Conservation (phyloP, 2,329 filamentous ascomycete species). For the Mollisiaceae sp. region DNA sequence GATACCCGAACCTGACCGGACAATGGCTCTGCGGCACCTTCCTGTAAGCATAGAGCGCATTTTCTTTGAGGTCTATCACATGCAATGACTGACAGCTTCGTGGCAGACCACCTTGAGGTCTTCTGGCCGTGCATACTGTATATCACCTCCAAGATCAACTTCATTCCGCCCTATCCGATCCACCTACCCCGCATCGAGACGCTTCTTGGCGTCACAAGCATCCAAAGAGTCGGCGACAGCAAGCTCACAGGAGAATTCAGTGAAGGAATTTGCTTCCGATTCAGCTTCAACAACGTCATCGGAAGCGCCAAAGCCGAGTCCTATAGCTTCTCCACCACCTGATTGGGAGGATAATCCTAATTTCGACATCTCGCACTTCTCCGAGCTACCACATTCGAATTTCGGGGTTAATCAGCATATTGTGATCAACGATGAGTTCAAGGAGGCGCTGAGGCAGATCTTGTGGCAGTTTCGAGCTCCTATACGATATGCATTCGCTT, state of each 20-base stretch:
- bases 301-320: conserved; percentile 21
- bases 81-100: conserved; percentile 27
- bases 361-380: conserved; percentile 74
- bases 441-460: conserved; percentile 84
- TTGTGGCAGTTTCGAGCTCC: conserved; percentile 91
- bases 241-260: conserved; percentile 19
- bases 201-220: conserved; percentile 28
- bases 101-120: conserved; percentile 24
- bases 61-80: conserved; percentile 13
- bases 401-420: conserved; percentile 98
- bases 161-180: conserved; percentile 12
- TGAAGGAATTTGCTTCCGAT: conserved; percentile 25
- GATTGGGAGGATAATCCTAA: conserved; percentile 78
- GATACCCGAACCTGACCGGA: conserved; percentile 9
- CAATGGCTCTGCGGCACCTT: conserved; percentile 38
- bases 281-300: conserved; percentile 22
- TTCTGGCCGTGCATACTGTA: conserved; percentile 14
- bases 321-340: conserved; percentile 33
- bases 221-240: conserved; percentile 23
- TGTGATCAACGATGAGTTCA: conserved; percentile 93
- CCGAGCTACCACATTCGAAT: conserved; percentile 75
- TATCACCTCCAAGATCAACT: neutral
- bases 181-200: conserved; percentile 3
- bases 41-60: conserved; percentile 32
- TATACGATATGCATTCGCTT: conserved; percentile 95